Evolutionary conservation across 306 rosid species (phyloP).

Genomic region (Fagus crenata): DNA sequence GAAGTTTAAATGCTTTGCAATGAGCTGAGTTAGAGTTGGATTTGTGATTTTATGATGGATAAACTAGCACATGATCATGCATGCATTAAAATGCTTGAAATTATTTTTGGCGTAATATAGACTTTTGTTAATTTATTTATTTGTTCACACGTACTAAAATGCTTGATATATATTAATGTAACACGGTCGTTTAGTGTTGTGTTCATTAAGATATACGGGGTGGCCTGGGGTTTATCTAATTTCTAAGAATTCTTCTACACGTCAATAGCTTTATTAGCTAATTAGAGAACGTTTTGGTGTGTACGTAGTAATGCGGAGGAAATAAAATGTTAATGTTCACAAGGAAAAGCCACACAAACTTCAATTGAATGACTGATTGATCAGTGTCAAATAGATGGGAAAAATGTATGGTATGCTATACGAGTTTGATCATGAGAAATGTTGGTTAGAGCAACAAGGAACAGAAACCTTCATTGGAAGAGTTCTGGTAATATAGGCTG

Average conservation of each 20-base stretch:
- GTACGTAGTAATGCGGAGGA: not conserved
- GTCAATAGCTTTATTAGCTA: not conserved
- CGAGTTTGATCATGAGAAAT: too few species aligned
- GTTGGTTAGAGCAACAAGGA: not conserved
- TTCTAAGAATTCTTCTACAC: not conserved
- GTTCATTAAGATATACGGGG: not conserved
- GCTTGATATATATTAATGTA: not conserved
- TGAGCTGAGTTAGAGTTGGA: not conserved
- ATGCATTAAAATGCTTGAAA: not conserved
- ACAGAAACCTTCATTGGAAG: not conserved
- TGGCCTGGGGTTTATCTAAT: not conserved
- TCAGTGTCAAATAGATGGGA: too few species aligned
- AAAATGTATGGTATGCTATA: too few species aligned
- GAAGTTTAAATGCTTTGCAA: not conserved
- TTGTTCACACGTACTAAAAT: not conserved
- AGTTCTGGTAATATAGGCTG: not conserved
- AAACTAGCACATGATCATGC: not conserved
- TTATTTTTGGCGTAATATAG: not conserved
- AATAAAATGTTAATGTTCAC: not conserved
- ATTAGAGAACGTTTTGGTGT: not conserved
- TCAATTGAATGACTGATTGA: not conserved
- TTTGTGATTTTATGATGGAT: too few species aligned
- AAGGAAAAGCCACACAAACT: not conserved
- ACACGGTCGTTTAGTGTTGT: not conserved
- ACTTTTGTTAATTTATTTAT: not conserved